phyloP scores from a whole-genome alignment of 768 basidiomycete species.

The Lactarius hengduanensis region DNA sequence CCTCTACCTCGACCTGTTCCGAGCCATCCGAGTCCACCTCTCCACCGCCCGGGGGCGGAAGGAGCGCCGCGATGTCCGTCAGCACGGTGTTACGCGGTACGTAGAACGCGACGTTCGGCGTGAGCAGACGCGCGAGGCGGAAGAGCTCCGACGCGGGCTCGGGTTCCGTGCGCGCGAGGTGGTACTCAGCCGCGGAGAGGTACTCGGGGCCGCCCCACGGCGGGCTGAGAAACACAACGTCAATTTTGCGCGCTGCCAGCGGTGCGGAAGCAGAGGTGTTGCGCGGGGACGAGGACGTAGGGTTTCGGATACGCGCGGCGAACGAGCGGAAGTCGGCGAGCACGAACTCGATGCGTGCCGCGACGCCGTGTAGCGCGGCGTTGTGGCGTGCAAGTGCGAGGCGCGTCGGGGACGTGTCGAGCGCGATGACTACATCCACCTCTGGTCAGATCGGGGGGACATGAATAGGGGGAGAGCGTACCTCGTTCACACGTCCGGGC shows the following conservation, averaged over 20 bases:
- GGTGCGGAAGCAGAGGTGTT: neutral
- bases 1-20: slow-evolving; percentile 86
- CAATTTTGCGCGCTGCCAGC: slow-evolving; percentile 52
- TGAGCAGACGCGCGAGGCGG: slow-evolving; percentile 63
- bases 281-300: neutral
- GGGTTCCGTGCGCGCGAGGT: slow-evolving; percentile 70
- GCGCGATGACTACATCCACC: slow-evolving; percentile 71
- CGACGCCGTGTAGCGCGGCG: slow-evolving; percentile 90
- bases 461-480: slow-evolving; percentile 39
- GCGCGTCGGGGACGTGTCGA: slow-evolving; percentile 83
- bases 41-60: slow-evolving; percentile 29
- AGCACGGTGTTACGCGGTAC: slow-evolving; percentile 80
- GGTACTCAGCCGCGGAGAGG: slow-evolving; percentile 56
- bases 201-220: slow-evolving; percentile 94
- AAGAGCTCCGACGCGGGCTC: slow-evolving; percentile 85
- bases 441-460: neutral
- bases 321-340: slow-evolving; percentile 83
- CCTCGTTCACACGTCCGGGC: slow-evolving; percentile 94
- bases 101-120: slow-evolving; percentile 84
- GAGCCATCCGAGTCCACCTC: slow-evolving; percentile 2
- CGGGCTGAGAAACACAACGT: slow-evolving; percentile 90
- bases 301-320: slow-evolving; percentile 46
- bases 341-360: slow-evolving; percentile 93
- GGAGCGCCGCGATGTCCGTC: slow-evolving; percentile 63
- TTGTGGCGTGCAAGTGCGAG: slow-evolving; percentile 92